These are phyloP conservation scores for Dryadomyces quercivorus DNA, from an alignment of 2,329 filamentous ascomycete genomes.

Conservation along the genomic window DNA sequence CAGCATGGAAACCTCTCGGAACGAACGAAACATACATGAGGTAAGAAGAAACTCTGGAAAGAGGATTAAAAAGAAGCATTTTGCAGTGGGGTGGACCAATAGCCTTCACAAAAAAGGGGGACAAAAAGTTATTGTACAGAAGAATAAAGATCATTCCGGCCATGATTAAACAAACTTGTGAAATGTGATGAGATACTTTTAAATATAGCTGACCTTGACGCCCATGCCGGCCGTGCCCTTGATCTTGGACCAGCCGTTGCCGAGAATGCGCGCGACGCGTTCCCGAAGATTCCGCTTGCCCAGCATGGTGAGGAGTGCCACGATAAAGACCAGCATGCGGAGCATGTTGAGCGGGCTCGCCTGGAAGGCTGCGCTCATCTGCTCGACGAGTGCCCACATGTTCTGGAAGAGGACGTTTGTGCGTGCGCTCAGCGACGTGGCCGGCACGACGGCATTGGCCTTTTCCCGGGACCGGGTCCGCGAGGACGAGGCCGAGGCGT, in stretches of 20 bases:
- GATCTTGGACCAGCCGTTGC: slow-evolving; percentile 67
- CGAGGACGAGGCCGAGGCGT: not conserved
- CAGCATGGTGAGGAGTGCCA: slow-evolving; percentile 66
- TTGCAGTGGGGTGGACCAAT: not conserved
- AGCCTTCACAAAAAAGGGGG: not conserved
- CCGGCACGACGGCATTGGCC: slow-evolving; percentile 14
- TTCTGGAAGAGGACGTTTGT: slow-evolving; percentile 42
- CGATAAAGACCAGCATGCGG: slow-evolving; percentile 62
- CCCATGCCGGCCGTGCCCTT: slow-evolving; percentile 86
- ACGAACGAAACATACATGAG: too few relatives aligned
- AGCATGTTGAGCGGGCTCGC: slow-evolving; percentile 45
- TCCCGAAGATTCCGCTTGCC: slow-evolving; percentile 65
- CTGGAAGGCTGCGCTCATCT: slow-evolving; percentile 36
- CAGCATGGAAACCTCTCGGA: not conserved
- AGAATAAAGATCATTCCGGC: slow-evolving; percentile 14
- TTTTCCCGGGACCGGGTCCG: slow-evolving; percentile 6
- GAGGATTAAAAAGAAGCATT: not conserved
- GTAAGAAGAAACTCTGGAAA: not conserved
- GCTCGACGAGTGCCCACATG: slow-evolving; percentile 37
- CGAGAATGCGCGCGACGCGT: slow-evolving; percentile 55
- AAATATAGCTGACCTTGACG: slow-evolving; percentile 95
- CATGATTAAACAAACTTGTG: not conserved
- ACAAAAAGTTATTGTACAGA: not conserved
- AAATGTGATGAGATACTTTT: slow-evolving; percentile 13
- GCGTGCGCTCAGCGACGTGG: slow-evolving; percentile 29